These are phyloP conservation scores for Neofusicoccum umdonicola DNA, from an alignment of 2,329 filamentous ascomycete genomes.

Conservation along the genomic window DNA sequence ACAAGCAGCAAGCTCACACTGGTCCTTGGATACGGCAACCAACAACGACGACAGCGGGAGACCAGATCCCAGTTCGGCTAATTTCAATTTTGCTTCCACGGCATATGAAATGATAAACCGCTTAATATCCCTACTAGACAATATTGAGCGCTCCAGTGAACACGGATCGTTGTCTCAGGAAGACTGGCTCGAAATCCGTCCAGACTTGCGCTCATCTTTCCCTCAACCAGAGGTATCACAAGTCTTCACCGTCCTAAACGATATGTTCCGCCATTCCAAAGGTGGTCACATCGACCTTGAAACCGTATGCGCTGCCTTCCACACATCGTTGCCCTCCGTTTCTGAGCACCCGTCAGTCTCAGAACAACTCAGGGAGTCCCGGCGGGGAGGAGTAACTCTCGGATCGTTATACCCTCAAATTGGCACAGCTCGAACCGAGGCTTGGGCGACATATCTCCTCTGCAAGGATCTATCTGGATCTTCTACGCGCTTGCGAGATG, in stretches of 20 bases:
- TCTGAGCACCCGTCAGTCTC: neutral
- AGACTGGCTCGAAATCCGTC: neutral
- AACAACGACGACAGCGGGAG: neutral
- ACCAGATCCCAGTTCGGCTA: neutral
- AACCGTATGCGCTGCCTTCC: neutral
- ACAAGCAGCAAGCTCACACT: neutral
- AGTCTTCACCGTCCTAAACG: neutral
- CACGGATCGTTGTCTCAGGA: neutral
- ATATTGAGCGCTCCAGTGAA: neutral
- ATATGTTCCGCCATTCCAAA: neutral
- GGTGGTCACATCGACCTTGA: neutral
- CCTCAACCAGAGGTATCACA: neutral
- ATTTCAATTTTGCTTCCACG: neutral
- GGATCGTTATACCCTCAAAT: neutral
- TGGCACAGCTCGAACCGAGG: neutral
- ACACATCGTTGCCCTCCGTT: neutral
- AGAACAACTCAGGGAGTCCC: neutral
- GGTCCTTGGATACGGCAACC: slow-evolving; percentile 65
- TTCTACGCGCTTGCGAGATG: neutral
- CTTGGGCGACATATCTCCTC: neutral
- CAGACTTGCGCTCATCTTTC: neutral
- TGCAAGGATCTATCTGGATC: neutral
- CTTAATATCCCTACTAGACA: neutral
- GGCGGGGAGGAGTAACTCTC: neutral
- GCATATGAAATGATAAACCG: neutral